A percentile compares a stretch with the other conserved stretches of the same genome.
phyloP scores from a whole-genome alignment of 306 rosid genomes.

The Potentilla sterilis region DNA sequence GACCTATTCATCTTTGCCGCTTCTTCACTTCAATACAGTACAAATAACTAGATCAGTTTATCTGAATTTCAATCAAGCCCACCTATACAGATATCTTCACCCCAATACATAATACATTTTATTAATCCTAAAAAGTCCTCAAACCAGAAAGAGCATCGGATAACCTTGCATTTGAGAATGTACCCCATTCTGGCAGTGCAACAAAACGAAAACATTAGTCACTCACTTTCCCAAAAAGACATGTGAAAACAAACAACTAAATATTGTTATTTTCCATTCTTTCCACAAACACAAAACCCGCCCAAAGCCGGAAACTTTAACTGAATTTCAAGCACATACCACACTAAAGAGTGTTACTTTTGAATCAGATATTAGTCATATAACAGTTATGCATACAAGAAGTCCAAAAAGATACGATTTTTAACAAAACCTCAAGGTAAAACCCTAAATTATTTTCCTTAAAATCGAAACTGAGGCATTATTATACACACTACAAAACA shows the following conservation, averaged over 20 bases:
- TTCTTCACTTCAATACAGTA: background rate
- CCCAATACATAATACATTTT: background rate
- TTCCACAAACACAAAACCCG: background rate
- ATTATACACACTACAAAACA: background rate
- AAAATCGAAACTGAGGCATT: background rate
- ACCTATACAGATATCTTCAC: background rate
- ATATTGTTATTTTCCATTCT: background rate
- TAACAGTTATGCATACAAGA: background rate
- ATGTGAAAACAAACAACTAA: background rate
- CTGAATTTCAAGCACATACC: background rate
- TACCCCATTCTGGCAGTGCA: background rate
- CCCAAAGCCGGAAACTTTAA: background rate
- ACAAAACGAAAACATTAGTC: background rate
- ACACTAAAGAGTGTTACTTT: background rate
- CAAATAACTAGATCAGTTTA: background rate
- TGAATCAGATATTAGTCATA: background rate
- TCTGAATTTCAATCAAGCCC: background rate
- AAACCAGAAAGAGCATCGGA: background rate
- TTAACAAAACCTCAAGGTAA: background rate
- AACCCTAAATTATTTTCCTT: conserved; percentile 5
- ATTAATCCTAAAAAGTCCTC: background rate
- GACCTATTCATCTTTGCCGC: background rate
- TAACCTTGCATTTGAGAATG: background rate
- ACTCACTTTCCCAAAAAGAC: background rate
- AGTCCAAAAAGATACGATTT: background rate